phyloP scores from a whole-genome alignment of 2,329 filamentous ascomycete species.

The Alternaria metachromatica region DNA sequence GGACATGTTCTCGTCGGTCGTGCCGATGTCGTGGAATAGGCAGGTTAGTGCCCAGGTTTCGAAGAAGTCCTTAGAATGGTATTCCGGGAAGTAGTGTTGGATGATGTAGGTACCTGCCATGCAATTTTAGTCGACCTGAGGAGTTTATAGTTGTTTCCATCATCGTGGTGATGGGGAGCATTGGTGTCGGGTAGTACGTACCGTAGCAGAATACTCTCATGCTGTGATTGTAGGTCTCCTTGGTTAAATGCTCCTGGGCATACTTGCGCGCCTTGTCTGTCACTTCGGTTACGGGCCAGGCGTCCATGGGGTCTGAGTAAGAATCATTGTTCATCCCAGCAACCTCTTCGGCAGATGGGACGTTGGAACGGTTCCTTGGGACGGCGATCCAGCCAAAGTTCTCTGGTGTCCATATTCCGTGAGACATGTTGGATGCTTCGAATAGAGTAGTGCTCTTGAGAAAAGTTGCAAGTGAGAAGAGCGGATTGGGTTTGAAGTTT shows the following conservation, averaged over 20 bases:
- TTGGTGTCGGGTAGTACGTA: neutral
- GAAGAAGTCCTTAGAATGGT: neutral
- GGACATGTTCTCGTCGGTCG: neutral
- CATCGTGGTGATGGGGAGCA: fast-evolving
- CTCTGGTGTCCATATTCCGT: neutral
- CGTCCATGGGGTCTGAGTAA: neutral
- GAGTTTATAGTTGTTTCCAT: fast-evolving
- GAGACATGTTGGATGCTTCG: neutral
- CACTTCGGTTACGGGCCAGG: neutral
- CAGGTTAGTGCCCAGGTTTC: conserved; percentile 6
- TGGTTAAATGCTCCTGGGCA: neutral
- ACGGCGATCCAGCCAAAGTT: neutral
- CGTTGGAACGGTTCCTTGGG: neutral
- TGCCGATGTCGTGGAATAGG: conserved; percentile 8
- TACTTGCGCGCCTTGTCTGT: neutral
- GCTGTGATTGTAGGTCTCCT: conserved; percentile 2
- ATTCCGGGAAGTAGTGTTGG: neutral
- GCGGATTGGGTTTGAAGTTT: fast-evolving
- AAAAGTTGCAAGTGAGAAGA: neutral
- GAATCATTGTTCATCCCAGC: fast-evolving
- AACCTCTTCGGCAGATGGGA: neutral
- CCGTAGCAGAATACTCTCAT: conserved; percentile 5
- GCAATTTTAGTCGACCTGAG: neutral
- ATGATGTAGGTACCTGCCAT: neutral
- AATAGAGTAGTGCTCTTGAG: neutral